Base-by-base conservation (phyloP, 306 rosid genomes). In the Begonia peltatifolia region DNA sequence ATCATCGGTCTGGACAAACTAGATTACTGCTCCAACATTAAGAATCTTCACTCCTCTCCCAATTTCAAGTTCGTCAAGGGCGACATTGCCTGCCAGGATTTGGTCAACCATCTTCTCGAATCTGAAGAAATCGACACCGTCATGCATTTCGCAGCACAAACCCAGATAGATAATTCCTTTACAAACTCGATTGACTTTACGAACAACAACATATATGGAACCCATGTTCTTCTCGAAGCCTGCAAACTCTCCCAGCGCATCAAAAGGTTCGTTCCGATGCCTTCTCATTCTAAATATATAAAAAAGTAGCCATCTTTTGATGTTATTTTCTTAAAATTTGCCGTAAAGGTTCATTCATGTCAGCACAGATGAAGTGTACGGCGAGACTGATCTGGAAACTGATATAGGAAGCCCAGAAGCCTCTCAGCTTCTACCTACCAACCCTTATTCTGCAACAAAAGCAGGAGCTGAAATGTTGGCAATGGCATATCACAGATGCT, bases 381-480 rank as follows among this genome's bases (percentile, higher is more conserved):
- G 94, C 13, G 94, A 84, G 56, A 80, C 85, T 12, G 80, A 79
- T 42, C 56, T 69, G 60, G 82, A 65, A 10, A 23, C 76, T 15
- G 62, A 74, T 52, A 70, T 72, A 47, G 93, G 93, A 10, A 83
- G 79, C 46, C 76, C 68, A 10, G 87, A 83, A 64, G 67, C 93
- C 1, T 83, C 87, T 47, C 84, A 73, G 47, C 87, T 83, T 44
- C 77, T 83, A 55, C 93, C 93, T 2, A 74, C 93, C 1, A 83
- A 83, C 54, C 82, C 87, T 50, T 83, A 83, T 69, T 83, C 87
- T 14, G 93, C 93, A 1, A 79, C 93, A 13, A 83, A 83, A 71
- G 87, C 87, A 2, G 93, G 87, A 14, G 93, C 84, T 6, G 93
- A 83, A 54, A 83, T 83, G 93, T 42, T 83, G 67, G 84, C 68